These are phyloP conservation scores for Colletotrichum spinosum DNA, from an alignment of 2,329 filamentous ascomycete genomes.

Conservation along the genomic window DNA sequence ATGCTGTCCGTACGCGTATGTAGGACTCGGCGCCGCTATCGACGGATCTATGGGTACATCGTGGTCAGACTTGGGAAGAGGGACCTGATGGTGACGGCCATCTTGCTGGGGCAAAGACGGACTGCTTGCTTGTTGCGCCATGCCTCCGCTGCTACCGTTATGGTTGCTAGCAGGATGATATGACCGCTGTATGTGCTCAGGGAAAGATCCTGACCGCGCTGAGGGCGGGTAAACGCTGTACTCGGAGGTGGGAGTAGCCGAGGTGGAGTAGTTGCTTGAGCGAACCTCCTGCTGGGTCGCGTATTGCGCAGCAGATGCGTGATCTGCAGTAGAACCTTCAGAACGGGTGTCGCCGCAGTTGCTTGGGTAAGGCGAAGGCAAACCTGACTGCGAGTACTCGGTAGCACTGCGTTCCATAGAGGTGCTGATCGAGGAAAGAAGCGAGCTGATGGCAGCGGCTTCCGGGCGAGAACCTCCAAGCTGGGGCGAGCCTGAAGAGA, in stretches of 20 bases:
- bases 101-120: conserved; percentile 91
- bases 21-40: conserved; percentile 92
- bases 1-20: conserved; percentile 85
- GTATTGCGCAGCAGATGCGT: conserved; percentile 92
- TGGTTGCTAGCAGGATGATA: conserved; percentile 83
- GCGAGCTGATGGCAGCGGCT: conserved; percentile 44
- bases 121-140: conserved; percentile 98
- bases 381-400: conserved; percentile 90
- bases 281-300: conserved; percentile 84
- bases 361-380: conserved; percentile 78
- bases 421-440: conserved; percentile 45
- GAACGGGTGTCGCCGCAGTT: conserved; percentile 77
- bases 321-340: conserved; percentile 91
- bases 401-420: conserved; percentile 73
- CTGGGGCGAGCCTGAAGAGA: conserved; percentile 41
- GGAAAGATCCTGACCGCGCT: conserved; percentile 85
- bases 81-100: conserved; percentile 81
- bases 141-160: conserved; percentile 83
- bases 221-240: conserved; percentile 82
- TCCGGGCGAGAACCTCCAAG: conserved; percentile 44
- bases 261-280: conserved; percentile 76
- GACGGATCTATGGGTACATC: conserved; percentile 99
- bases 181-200: conserved; percentile 87
- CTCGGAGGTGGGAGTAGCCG: conserved; percentile 88
- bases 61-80: conserved; percentile 91